These are phyloP conservation scores for Globisporangium paroecandrum DNA, from an alignment of 352 stramenopile genomes.

Conservation along the genomic window DNA sequence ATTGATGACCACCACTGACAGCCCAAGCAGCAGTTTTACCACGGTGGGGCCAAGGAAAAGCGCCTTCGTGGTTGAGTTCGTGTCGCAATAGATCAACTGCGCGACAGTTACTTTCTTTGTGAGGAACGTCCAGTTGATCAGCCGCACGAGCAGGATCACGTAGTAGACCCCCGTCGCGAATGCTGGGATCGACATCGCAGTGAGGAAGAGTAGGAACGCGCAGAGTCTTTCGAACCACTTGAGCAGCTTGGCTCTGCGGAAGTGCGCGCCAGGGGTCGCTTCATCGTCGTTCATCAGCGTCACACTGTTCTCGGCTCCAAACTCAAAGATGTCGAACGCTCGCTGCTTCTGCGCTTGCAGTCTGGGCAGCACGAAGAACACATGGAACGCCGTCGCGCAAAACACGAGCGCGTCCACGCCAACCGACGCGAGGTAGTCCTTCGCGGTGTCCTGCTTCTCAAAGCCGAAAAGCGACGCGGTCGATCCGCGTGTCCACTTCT, in stretches of 20 bases:
- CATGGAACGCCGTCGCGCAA: constrained; percentile 49
- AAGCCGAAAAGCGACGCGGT: constrained; percentile 48
- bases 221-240: constrained; percentile 43
- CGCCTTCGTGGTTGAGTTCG: constrained; percentile 17
- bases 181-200: constrained; percentile 53
- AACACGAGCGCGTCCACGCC: constrained; percentile 63
- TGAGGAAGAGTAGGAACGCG: constrained; percentile 55
- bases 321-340: constrained; percentile 57
- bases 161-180: constrained; percentile 59
- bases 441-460: constrained; percentile 27
- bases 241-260: constrained; percentile 28
- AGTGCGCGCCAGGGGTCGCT: constrained; percentile 15
- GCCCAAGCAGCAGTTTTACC: constrained; percentile 38
- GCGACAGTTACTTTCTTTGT: constrained; percentile 56
- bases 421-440: constrained; percentile 42
- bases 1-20: constrained; percentile 47
- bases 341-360: constrained; percentile 20
- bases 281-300: constrained; percentile 26
- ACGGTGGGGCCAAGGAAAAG: constrained; percentile 45
- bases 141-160: constrained; percentile 43
- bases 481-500: constrained; percentile 16
- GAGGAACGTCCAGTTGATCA: constrained; percentile 71
- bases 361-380: constrained; percentile 56
- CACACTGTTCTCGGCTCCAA: constrained; percentile 30
- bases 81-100: constrained; percentile 35